Base-by-base conservation (phyloP, 768 basidiomycete genomes). In the Amanita inopinata region DNA sequence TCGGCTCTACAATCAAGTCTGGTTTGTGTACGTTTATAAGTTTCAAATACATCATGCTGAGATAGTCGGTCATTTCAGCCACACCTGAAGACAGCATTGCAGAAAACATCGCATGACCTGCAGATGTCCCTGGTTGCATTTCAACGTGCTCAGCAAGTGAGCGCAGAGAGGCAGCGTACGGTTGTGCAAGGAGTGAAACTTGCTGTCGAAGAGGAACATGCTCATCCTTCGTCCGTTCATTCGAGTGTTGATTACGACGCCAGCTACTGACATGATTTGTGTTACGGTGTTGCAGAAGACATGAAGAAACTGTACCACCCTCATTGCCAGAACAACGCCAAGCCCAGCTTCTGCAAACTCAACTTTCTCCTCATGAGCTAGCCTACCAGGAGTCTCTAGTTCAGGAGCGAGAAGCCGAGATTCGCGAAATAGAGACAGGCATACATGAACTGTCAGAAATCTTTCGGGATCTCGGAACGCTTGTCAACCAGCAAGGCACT, bases 371-470 rank as follows among this genome's bases (percentile, higher is more conserved):
- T 0, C 84, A 87, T 46, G 94, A 97, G 61, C 74, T 98, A 17
- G 89, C 89, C 10, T 93, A 93, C 58, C 96, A 98, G 60, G 94
- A 99, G 57, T 87, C 89, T 7, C 66, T 98, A 27, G 91, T 96
- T 40, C 81, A 84, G 39, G 96, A 99, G 57, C 83, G 96, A 12
- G 94, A 99, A 59, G 71, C 71, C 0, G 96, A 98, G 55, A 98
- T 98, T 42, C 78, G 86, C 38, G 92, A 97, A 57, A 99, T 99
- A 39, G 96, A 99, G 61, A 81, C 78, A 5, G 94, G 96, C 5
- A 97, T 99, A 43, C 90, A 94, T 54, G 94, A 99, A 60, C 63
- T 99, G 34, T 77, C 87, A 19, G 90, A 97, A 61, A 97, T 99
- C 56, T 98, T 99, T 71, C 78, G 87, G 38, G 93, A 98, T 62